Base-by-base conservation (phyloP, 441 rosid genomes). In the Biscutella laevigata region DNA sequence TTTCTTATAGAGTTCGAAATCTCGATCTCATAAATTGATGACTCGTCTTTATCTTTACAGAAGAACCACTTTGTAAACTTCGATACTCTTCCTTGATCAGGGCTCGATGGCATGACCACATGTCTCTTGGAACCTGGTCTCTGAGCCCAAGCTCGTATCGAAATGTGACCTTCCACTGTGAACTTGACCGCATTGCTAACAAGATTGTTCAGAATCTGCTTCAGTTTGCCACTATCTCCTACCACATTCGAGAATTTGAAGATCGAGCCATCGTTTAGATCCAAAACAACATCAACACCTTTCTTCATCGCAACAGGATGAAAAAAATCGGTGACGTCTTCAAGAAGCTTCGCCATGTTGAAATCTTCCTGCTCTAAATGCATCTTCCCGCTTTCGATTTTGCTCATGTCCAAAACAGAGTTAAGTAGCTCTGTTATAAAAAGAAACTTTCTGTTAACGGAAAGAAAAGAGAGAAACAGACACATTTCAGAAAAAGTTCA, bases 361-460 rank as follows among this genome's bases (percentile, higher is more conserved):
- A 90, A 90, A 32, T 81, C 92, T 55, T 83, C 82, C 50, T 78
- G 89, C 24, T 75, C 80, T 22, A 90, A 65, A 6, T 74, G 74
- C 84, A 87, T 77, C 69, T 83, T 87, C 0, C 88, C 92, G 1
- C 86, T 88, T 69, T 87, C 98, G 11, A 87, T 75, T 66, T 87
- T 90, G 74, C 98, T 90, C 20, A 66, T 73, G 47, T 87, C 95
- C 24, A 87, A 80, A 41, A 87, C 68, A 21, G 83, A 71, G 69
- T 79, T 84, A 40, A 86, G 62, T 16, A 86, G 50, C 34, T 69
- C 88, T 89, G 74, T 36, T 20, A 47, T 10, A 16, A 17, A 10
- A 57, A 48, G 21, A 56, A 2, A 25, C 6, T 12, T 11, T 8
- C 4, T 6, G 5, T 40, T n/a, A n/a, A n/a, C n/a, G n/a, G n/a